These are phyloP conservation scores for Cyclotella atomus DNA, from an alignment of 108 stramenopile genomes.

Conservation along the genomic window DNA sequence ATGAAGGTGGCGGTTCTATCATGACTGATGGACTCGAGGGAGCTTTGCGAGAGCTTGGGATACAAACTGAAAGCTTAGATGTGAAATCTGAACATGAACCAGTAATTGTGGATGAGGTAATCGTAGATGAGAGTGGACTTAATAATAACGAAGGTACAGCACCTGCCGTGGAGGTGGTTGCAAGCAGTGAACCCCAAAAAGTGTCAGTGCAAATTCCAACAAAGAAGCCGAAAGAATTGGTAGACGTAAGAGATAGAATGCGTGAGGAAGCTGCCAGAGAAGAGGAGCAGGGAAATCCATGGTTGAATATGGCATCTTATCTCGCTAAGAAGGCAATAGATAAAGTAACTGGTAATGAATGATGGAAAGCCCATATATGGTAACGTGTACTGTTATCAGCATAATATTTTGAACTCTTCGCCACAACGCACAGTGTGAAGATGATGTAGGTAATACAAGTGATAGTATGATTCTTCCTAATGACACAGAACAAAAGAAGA, in stretches of 20 bases:
- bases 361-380: neutral
- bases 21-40: constrained; percentile 53
- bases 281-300: constrained; percentile 39
- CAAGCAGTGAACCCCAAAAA: neutral
- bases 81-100: neutral
- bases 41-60: constrained; percentile 31
- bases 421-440: too few relatives aligned
- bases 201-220: too few relatives aligned
- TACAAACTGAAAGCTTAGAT: neutral
- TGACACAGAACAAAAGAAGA: too few relatives aligned
- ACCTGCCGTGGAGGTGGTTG: too few relatives aligned
- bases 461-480: too few relatives aligned
- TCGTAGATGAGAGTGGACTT: too few relatives aligned
- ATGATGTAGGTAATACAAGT: too few relatives aligned
- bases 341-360: constrained; percentile 23
- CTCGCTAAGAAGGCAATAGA: constrained; percentile 40
- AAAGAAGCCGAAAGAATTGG: constrained; percentile 17
- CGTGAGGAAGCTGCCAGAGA: constrained; percentile 27
- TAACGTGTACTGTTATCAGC: too few relatives aligned
- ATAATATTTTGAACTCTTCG: too few relatives aligned
- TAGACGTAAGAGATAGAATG: constrained; percentile 47
- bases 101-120: too few relatives aligned
- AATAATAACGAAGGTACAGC: too few relatives aligned
- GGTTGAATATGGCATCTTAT: constrained; percentile 49
- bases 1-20: constrained; percentile 53